These are phyloP conservation scores for Aaosphaeria pasadenensis DNA, from an alignment of 2,329 filamentous ascomycete genomes.

Conservation along the genomic window DNA sequence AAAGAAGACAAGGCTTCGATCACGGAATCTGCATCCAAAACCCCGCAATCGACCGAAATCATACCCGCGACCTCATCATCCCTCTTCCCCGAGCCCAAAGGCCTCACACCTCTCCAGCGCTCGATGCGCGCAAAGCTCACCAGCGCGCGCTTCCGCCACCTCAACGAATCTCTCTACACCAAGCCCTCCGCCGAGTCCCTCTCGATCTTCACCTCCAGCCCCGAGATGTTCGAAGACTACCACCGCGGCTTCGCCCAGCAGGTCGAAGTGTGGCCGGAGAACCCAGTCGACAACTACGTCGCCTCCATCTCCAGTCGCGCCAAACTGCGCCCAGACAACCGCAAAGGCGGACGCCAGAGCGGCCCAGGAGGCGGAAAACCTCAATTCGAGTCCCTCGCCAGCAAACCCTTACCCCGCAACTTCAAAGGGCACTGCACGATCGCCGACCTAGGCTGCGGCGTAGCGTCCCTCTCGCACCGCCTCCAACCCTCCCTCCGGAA, in stretches of 20 bases:
- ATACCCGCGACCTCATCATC: constrained; percentile 30
- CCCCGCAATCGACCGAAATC: constrained; percentile 13
- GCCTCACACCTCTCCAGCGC: constrained; percentile 87
- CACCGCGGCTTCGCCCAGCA: constrained; percentile 95
- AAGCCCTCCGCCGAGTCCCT: constrained; percentile 82
- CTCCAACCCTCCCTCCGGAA: constrained; percentile 63
- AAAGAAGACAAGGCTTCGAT: constrained; percentile 27
- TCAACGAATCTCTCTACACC: constrained; percentile 96
- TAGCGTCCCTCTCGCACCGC: constrained; percentile 73
- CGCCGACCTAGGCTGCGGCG: constrained; percentile 90
- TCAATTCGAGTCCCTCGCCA: neutral
- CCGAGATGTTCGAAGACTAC: constrained; percentile 94
- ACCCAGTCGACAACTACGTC: constrained; percentile 89
- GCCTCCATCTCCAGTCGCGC: constrained; percentile 66
- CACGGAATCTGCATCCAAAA: neutral
- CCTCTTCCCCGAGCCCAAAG: constrained; percentile 43
- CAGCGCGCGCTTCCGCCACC: constrained; percentile 91
- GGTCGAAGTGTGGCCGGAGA: constrained; percentile 93
- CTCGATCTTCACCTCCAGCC: constrained; percentile 75
- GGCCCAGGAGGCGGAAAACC: neutral
- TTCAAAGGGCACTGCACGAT: constrained; percentile 68
- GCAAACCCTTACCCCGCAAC: constrained; percentile 65
- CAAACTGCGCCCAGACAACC: constrained; percentile 43
- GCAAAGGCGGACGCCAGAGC: constrained; percentile 41
- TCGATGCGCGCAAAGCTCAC: constrained; percentile 94